Evolutionary conservation across 768 basidiomycete genomes (phyloP), one percentile per base, ranked within the genome.

Genomic region (Psilocybe cubensis): DNA sequence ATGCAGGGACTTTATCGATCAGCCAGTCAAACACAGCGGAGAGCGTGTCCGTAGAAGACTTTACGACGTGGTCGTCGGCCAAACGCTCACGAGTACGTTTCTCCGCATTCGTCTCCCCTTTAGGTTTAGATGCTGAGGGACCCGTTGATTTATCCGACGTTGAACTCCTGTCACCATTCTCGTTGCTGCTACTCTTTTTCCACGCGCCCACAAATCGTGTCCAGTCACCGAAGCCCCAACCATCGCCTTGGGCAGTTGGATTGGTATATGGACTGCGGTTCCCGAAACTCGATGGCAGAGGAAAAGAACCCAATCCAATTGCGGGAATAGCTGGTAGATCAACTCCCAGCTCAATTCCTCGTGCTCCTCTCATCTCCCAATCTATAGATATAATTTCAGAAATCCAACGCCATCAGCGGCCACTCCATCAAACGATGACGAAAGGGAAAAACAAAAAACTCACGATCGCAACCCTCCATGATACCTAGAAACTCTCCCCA

Each of bases 401-500:
- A 18, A 52, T 29, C 9, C 18, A 38, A 12, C 11, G 33, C 27
- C 47, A 40, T 38, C 24, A 21, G 20, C 12, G 25, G 9, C 25
- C 40, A 23, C 41, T 24, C 42, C 29, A 38, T 29, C 3, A 21
- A 1, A 14, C 33, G 10, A 14, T 38, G 41, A 10, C 20, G 1
- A 41, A 4, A 33, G 25, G 28, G 40, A 18, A 14, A 12, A 38
- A 38, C 25, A 31, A 1, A 38, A 41, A 23, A 70, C 80, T 63
- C 60, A 83, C 80, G 97, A 76, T 99, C 95, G 64, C 88, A 90
- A 1, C 88, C 89, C 61, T 96, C 91, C 66, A 98, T 78, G 17
- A 85, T 84, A 3, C 97, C 97, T 28, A 99, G 75, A 70, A 95
- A 98, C 67, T 97, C 92, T 17, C 97, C 97, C 96, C 96, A 98